Conservation (phyloP, 164 flowering plant species). For the Litsea cubeba region DNA sequence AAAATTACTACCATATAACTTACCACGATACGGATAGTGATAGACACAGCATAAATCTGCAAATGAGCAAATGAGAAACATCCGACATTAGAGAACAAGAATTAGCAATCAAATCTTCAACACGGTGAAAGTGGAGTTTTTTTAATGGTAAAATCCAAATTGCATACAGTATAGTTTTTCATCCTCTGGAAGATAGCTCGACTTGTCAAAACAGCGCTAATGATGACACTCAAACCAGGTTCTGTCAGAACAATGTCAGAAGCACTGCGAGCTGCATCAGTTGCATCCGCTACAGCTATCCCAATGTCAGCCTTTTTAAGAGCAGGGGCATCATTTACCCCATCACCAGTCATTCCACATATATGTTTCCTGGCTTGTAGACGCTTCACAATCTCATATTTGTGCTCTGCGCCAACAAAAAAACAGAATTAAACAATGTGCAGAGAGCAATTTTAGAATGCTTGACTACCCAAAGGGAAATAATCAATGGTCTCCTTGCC, state of each 20-base stretch:
- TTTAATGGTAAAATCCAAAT: not conserved
- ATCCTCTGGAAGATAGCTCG: conserved; percentile 88
- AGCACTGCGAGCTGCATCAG: conserved; percentile 98
- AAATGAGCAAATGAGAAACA: conserved; percentile 4
- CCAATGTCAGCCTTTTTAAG: conserved; percentile 93
- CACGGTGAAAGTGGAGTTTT: not conserved
- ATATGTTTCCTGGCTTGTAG: conserved; percentile 87
- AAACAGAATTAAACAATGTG: not conserved
- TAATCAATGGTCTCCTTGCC: not conserved
- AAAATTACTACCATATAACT: conserved; percentile 23
- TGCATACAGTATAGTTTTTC: conserved; percentile 81
- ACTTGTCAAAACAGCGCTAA: conserved; percentile 85
- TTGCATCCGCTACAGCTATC: conserved; percentile 92
- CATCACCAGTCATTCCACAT: conserved; percentile 97
- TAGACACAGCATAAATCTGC: conserved; percentile 77
- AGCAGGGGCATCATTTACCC: conserved; percentile 92
- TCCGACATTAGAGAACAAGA: not conserved
- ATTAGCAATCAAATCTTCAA: not conserved
- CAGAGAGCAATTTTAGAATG: not conserved
- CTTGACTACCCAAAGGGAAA: not conserved
- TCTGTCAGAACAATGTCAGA: conserved; percentile 91
- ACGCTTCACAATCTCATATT: conserved; percentile 88
- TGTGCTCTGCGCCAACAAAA: conserved; percentile 50
- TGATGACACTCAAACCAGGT: conserved; percentile 88
- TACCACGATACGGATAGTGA: conserved; percentile 85